Conservation (phyloP, 2,329 filamentous ascomycete genomes). For the Hirsutella rhossiliensis region DNA sequence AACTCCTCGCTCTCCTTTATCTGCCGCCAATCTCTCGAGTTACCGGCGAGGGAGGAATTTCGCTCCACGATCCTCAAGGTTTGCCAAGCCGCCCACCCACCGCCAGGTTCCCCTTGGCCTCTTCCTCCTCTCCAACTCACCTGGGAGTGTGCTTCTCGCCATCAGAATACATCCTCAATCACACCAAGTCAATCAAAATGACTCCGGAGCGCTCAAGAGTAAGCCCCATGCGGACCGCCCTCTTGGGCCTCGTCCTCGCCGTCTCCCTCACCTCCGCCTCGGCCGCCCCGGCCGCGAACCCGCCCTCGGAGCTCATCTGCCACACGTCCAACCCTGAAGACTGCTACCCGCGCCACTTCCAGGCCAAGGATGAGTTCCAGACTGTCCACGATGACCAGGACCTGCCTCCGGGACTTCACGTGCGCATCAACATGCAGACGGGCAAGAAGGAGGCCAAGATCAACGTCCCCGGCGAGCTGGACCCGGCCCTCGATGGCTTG, state of each 20-base stretch:
- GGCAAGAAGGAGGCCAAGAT: conserved; percentile 55
- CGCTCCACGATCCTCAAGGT: too few relatives aligned
- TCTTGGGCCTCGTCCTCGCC: conserved; percentile 11
- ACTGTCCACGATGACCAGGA: conserved; percentile 51
- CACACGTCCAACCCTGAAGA: conserved; percentile 46
- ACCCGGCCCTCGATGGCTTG: conserved; percentile 34
- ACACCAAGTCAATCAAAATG: not conserved
- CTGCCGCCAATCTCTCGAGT: too few relatives aligned
- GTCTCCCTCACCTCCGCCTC: conserved; percentile 12
- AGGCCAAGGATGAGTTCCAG: conserved; percentile 53
- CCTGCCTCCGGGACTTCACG: conserved; percentile 51
- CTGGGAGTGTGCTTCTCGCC: too few relatives aligned
- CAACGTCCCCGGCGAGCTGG: conserved; percentile 42
- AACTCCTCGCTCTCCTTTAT: too few relatives aligned
- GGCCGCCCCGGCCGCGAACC: conserved; percentile 16
- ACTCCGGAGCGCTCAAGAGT: not conserved
- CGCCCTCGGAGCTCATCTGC: conserved; percentile 49
- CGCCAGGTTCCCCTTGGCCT: not conserved
- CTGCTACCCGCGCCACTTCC: conserved; percentile 55
- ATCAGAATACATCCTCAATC: too few relatives aligned
- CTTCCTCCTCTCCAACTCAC: not conserved
- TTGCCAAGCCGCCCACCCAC: too few relatives aligned
- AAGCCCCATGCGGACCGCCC: not conserved
- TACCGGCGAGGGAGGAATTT: too few relatives aligned
- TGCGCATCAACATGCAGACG: conserved; percentile 52